Base-by-base conservation (phyloP, 1,284 basidiomycete genomes). In the Phlebopus sp. region DNA sequence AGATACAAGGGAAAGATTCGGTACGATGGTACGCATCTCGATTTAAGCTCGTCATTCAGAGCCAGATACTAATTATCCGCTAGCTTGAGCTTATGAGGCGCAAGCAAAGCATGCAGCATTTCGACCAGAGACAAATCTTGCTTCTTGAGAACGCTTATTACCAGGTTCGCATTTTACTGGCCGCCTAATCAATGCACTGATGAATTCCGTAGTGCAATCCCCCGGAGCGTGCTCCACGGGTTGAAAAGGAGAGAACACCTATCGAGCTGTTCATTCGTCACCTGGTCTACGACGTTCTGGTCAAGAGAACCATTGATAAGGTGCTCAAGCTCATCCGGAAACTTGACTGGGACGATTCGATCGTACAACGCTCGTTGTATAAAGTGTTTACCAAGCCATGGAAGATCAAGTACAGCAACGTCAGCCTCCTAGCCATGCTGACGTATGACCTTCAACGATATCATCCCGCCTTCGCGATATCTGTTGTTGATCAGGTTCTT, bases 101-200 rank as follows among this genome's bases (percentile, higher is more conserved):
- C 42, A 99, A 99, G 71, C 93, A 97, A 72, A 87, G 78, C 46
- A 81, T 92, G 68, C 86, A 91, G 55, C 92, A 98, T 62, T 82
- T 99, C 35, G 95, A 99, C 67, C 86, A 92, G 60, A 77, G 94
- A 10, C 92, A 97, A 59, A 74, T 86, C 4, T 76, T 98, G 23
- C 72, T 98, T 56, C 80, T 99, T 27, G 97, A 99, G 69, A 99
- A 99, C 64, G 97, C 97, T 0, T 99, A 98, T 68, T 99, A 98
- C 65, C 93, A 93, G 77, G 91, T 91, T 51, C 48, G 71, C 60
- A 19, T 13, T 31, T 23, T 3, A 4, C 27, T 21, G 42, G 3
- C 43, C 11, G 31, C 17, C 14, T 37, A 35, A 10, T 43, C n/a
- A 36, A 21, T 45, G 35, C 34, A 31, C 51, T 56, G 51, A 51